Percentiles rank a stretch among this genome's conserved stretches.
These are phyloP conservation scores for Nigrospora oryzae DNA, from an alignment of 2,329 filamentous ascomycete species.

Conservation along the genomic window DNA sequence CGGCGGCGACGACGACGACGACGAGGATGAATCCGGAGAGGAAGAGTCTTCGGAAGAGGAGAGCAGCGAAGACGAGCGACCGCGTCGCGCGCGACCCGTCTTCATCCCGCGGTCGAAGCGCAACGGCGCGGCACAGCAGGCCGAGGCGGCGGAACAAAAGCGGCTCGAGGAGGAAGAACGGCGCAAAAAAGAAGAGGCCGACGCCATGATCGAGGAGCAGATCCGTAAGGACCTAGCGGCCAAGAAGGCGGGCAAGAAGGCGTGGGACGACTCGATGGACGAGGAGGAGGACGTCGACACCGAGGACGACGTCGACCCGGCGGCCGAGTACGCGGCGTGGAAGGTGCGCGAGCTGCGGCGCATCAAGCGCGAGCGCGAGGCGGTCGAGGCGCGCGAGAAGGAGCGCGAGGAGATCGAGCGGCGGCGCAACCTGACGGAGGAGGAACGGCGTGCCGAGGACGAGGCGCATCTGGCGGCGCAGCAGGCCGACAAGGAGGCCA, in stretches of 20 bases:
- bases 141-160: slow-evolving; percentile 29
- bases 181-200: slow-evolving; percentile 60
- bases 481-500: slow-evolving; percentile 67
- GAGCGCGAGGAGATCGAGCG: slow-evolving; percentile 87
- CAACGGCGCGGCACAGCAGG: slow-evolving; percentile 19
- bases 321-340: slow-evolving; percentile 87
- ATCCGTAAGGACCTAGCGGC: slow-evolving; percentile 74
- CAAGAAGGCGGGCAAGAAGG: slow-evolving; percentile 66
- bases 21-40: slow-evolving; percentile 20
- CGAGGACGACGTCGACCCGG: slow-evolving; percentile 77
- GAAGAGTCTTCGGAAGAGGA: slow-evolving; percentile 28
- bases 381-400: slow-evolving; percentile 74
- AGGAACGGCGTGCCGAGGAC: slow-evolving; percentile 82
- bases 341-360: slow-evolving; percentile 85
- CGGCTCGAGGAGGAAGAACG: slow-evolving; percentile 48
- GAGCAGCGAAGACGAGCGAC: slow-evolving; percentile 47
- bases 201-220: slow-evolving; percentile 81
- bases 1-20: slow-evolving; percentile 18
- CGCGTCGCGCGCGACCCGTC: slow-evolving; percentile 47
- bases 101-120: slow-evolving; percentile 54
- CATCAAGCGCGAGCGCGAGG: slow-evolving; percentile 77
- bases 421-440: slow-evolving; percentile 73
- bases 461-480: slow-evolving; percentile 68
- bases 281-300: slow-evolving; percentile 76
- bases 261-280: slow-evolving; percentile 73